Percentiles rank a stretch among this genome's conserved stretches.
These are phyloP conservation scores for Phanerodontia chrysosporium DNA, from an alignment of 768 basidiomycete species.

Conservation along the genomic window DNA sequence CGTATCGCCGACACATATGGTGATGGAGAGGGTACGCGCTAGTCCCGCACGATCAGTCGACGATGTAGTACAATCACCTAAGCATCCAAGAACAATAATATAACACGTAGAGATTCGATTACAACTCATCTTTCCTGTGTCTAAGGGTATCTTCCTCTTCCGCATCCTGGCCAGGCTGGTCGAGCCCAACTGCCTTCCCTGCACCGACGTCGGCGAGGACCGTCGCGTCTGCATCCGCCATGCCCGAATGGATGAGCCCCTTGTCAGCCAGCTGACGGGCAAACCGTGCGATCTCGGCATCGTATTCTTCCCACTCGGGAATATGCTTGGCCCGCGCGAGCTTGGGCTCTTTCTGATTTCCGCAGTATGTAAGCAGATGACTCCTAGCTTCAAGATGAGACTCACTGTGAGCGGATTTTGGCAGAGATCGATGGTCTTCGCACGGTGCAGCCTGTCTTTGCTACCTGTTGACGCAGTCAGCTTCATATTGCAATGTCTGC, in stretches of 20 bases:
- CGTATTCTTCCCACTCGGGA: conserved; percentile 97
- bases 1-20: too few relatives aligned
- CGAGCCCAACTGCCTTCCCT: neutral
- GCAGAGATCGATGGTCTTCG: conserved; percentile 92
- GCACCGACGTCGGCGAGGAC: conserved; percentile 51
- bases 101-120: too few relatives aligned
- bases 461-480: conserved; percentile 44
- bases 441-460: conserved; percentile 74
- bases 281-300: conserved; percentile 83
- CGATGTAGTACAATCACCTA: too few relatives aligned
- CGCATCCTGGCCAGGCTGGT: too few relatives aligned
- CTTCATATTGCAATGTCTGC: too few relatives aligned
- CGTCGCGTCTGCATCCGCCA: conserved; percentile 65
- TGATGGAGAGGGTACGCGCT: too few relatives aligned
- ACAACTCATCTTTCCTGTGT: too few relatives aligned
- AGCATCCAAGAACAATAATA: too few relatives aligned
- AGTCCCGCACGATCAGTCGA: too few relatives aligned
- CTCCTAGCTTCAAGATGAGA: too few relatives aligned
- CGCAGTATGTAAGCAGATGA: too few relatives aligned
- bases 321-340: conserved; percentile 89
- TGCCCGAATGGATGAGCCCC: conserved; percentile 64
- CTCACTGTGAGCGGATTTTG: conserved; percentile 92
- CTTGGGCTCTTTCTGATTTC: conserved; percentile 91
- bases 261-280: conserved; percentile 66
- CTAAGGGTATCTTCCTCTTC: too few relatives aligned